Evolutionary conservation across 176 grass and related monocot genomes (phyloP).

Genomic region (Echinochloa phyllopogon): DNA sequence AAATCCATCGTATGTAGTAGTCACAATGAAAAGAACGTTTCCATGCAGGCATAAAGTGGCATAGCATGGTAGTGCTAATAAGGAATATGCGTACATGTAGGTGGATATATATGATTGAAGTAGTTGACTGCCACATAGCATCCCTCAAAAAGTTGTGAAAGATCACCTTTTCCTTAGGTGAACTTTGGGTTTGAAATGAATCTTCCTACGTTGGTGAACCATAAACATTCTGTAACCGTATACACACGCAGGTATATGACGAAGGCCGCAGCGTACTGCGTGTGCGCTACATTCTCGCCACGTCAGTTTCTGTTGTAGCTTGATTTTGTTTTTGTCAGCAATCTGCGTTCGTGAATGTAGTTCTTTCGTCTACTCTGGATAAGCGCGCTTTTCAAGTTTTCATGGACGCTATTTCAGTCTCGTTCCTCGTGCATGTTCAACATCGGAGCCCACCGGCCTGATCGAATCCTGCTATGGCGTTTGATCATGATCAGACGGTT

Average conservation of each 20-base stretch:
- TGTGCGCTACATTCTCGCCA: background rate
- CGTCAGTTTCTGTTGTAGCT: background rate
- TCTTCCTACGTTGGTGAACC: background rate
- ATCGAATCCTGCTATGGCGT: too few relatives aligned
- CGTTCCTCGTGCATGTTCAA: too few relatives aligned
- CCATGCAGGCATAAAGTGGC: background rate
- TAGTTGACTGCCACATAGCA: background rate
- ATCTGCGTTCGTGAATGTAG: too few relatives aligned
- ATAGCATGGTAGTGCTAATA: background rate
- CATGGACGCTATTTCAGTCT: too few relatives aligned
- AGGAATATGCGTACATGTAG: background rate
- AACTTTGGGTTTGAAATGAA: background rate
- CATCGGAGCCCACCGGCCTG: too few relatives aligned
- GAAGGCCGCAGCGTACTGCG: background rate
- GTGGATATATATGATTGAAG: background rate
- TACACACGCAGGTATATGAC: too few relatives aligned
- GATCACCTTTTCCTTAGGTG: background rate
- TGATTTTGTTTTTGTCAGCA: background rate
- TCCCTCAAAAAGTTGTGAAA: background rate
- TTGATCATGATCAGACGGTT: too few relatives aligned
- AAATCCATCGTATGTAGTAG: background rate
- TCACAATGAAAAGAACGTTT: background rate
- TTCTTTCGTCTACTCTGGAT: too few relatives aligned
- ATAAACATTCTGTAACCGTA: background rate
- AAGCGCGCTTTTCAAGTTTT: too few relatives aligned